These are phyloP conservation scores for Aureobasidium leucospermi DNA, from an alignment of 2,329 filamentous ascomycete species.

Conservation along the genomic window DNA sequence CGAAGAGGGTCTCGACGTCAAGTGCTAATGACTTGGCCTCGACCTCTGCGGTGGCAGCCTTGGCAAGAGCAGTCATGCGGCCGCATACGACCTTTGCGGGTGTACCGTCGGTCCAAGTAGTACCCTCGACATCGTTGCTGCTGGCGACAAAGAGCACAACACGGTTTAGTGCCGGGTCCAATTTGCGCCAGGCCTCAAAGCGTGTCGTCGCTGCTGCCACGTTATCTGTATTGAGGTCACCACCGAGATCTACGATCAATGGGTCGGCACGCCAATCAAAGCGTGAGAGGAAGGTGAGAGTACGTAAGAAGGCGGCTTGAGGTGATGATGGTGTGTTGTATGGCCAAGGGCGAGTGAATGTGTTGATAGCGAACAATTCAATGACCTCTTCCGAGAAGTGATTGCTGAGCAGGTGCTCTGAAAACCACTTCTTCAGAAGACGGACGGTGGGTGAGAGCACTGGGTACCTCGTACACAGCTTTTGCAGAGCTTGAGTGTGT, in stretches of 20 bases:
- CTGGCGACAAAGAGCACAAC: conserved; percentile 76
- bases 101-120: conserved; percentile 66
- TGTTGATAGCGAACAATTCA: conserved; percentile 71
- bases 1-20: conserved; percentile 58
- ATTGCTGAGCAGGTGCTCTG: conserved; percentile 66
- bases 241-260: conserved; percentile 64
- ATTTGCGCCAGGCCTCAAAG: conserved; percentile 76
- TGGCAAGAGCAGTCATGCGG: conserved; percentile 74
- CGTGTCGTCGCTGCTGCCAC: conserved; percentile 59
- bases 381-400: conserved; percentile 76
- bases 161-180: conserved; percentile 82
- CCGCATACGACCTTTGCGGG: conserved; percentile 78
- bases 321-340: conserved; percentile 71
- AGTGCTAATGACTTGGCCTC: conserved; percentile 23
- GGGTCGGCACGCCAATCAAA: conserved; percentile 92
- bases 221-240: conserved; percentile 53
- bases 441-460: conserved; percentile 76
- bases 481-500: conserved; percentile 74
- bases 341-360: conserved; percentile 75
- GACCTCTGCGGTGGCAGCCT: conserved; percentile 60
- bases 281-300: conserved; percentile 67
- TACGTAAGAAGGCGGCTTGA: conserved; percentile 73
- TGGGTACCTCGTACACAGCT: conserved; percentile 71
- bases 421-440: conserved; percentile 84
- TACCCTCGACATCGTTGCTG: conserved; percentile 67